Conservation (phyloP, 768 basidiomycete species). For the Gloeopeniophorella convolvens region DNA sequence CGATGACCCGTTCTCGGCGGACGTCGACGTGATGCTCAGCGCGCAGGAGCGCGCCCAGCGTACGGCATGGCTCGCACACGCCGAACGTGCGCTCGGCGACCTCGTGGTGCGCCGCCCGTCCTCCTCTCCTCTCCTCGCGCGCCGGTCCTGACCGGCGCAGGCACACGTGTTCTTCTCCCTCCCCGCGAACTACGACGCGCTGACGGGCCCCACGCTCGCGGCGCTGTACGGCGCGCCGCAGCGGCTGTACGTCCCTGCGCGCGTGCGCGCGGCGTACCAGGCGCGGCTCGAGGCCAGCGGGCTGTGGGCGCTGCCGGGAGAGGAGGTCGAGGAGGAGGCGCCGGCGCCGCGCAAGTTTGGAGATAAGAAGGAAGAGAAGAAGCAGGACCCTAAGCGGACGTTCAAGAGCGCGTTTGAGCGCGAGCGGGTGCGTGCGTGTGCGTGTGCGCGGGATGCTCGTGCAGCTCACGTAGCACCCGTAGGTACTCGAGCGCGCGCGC, state of each 20-base stretch:
- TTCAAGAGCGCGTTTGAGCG: constrained; percentile 55
- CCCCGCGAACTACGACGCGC: constrained; percentile 51
- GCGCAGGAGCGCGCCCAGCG: constrained; percentile 44
- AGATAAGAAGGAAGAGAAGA: constrained; percentile 25
- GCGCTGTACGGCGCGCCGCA: constrained; percentile 59
- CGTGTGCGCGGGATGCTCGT: no score
- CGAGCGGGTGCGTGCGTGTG: constrained; percentile 58
- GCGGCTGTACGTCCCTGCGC: constrained; percentile 63
- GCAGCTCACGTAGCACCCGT: no score
- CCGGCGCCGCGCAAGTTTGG: constrained; percentile 31
- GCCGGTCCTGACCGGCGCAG: no score
- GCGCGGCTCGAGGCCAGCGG: constrained; percentile 56
- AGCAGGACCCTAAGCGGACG: constrained; percentile 29
- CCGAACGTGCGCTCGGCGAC: constrained; percentile 61
- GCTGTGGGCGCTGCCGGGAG: constrained; percentile 46
- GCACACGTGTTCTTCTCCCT: constrained; percentile 58
- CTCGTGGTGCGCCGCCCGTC: constrained; percentile 58
- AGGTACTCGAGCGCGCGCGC: constrained; percentile 58
- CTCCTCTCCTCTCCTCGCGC: no score
- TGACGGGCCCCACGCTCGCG: constrained; percentile 50
- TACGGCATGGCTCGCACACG: constrained; percentile 59
- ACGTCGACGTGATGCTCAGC: constrained; percentile 45
- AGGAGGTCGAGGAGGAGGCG: constrained; percentile 40
- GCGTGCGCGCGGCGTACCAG: constrained; percentile 51
- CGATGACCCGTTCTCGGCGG: constrained; percentile 22